phyloP scores from a whole-genome alignment of 83 land plant genomes.

The Isoetes engelmannii region DNA sequence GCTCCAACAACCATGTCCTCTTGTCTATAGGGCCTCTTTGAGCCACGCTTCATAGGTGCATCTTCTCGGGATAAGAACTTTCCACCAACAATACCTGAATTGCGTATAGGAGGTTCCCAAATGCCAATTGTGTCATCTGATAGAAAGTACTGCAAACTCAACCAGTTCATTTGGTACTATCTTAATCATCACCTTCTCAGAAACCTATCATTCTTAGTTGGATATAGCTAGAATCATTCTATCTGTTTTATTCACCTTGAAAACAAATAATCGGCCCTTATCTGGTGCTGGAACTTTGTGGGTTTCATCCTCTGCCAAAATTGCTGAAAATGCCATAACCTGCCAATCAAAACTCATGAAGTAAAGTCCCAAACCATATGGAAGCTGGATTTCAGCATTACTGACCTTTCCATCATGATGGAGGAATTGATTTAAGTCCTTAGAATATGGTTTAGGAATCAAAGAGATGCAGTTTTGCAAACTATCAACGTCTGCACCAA shows the following conservation, averaged over 20 bases:
- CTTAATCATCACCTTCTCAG: slow-evolving; percentile 3
- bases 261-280: slow-evolving; percentile 18
- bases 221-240: slow-evolving; percentile 11
- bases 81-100: slow-evolving; percentile 29
- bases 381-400: neutral
- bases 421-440: slow-evolving; percentile 36
- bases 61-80: slow-evolving; percentile 23
- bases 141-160: slow-evolving; percentile 24
- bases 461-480: slow-evolving; percentile 31
- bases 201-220: slow-evolving; percentile 17
- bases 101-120: slow-evolving; percentile 33
- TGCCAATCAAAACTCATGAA: slow-evolving; percentile 1
- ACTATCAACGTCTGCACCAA: slow-evolving; percentile 34
- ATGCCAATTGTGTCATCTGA: slow-evolving; percentile 32
- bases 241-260: slow-evolving; percentile 12
- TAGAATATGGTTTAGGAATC: slow-evolving; percentile 26
- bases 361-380: neutral
- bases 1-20: slow-evolving; percentile 28
- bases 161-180: neutral
- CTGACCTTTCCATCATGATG: slow-evolving; percentile 32
- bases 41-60: slow-evolving; percentile 22
- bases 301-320: slow-evolving; percentile 16
- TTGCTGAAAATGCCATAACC: slow-evolving; percentile 21
- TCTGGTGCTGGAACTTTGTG: slow-evolving; percentile 15
- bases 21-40: slow-evolving; percentile 18